Evolutionary conservation across 2,329 filamentous ascomycete genomes (phyloP), one percentile per base, ranked within the genome.

Genomic region (Ceratocystis colombiana): DNA sequence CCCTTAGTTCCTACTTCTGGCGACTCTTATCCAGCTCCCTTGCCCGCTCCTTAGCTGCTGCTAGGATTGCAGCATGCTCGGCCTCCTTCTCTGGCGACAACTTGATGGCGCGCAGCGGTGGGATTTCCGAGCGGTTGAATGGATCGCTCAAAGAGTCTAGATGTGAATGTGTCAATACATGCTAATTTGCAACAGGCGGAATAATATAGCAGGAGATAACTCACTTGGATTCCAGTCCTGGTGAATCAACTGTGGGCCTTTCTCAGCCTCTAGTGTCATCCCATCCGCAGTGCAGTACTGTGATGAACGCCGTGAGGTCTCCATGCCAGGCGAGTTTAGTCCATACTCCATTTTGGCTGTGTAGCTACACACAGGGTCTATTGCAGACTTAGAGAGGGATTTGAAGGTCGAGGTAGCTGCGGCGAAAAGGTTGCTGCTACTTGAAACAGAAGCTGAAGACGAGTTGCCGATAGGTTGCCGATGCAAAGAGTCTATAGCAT

Each of bases 131-230:
- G 10, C 44, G 57, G 41, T 65, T 65, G 37, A 68, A 68, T n/a
- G 66, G 66, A 33, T 68, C 66, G 3, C 57, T 20, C 15, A 68
- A 37, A 48, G 53, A 59, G 41, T 68, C 66, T 68, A 33, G 8
- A 59, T 22, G 30, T 5, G 12, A 41, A 25, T 12, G 17, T 10
- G 20, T 37, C n/a, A 20, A 62, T 1, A 22, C 20, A 22, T 8
- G 37, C 22, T 5, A 12, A 41, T 50, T 17, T 37, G n/a, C 8
- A 37, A 22, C 10, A n/a, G 15, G 22, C 4, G 20, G 17, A 22
- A 44, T 20, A 37, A 7, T 5, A 7, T 22, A 8, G n/a, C 6
- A n/a, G 12, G 33, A 44, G 3, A 2, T 7, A 22, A 64, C 66
- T 61, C 63, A 64, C 66, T 53, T 17, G 45, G n/a, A 15, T 46